Percentiles rank a stretch among this genome's conserved stretches.
phyloP scores from a whole-genome alignment of 805 yeast genomes.

The Candida rishiriensis region DNA sequence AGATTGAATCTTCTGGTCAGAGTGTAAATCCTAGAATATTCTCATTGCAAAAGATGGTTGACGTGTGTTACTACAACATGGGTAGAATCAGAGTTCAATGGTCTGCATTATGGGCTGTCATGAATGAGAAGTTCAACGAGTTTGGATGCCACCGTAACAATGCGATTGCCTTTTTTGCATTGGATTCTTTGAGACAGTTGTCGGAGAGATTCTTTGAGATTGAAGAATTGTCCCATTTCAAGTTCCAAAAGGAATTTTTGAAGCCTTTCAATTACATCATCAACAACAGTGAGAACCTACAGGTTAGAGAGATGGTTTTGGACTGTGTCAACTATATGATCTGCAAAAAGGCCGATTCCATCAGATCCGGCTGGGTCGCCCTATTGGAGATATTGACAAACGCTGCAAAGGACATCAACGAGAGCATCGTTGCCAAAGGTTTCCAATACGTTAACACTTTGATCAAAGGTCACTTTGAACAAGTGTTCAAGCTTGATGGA shows the following conservation, averaged over 20 bases:
- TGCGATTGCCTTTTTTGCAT: slow-evolving; percentile 80
- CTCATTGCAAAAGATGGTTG: slow-evolving; percentile 92
- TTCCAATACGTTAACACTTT: slow-evolving; percentile 61
- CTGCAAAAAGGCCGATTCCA: slow-evolving; percentile 62
- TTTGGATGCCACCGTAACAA: slow-evolving; percentile 79
- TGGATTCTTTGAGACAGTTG: slow-evolving; percentile 90
- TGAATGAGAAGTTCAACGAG: slow-evolving; percentile 83
- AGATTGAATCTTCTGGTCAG: slow-evolving; percentile 81
- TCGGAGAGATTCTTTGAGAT: slow-evolving; percentile 88
- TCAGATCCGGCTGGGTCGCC: slow-evolving; percentile 93
- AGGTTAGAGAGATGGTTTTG: slow-evolving; percentile 82
- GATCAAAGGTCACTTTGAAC: slow-evolving; percentile 54
- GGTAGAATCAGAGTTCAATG: slow-evolving; percentile 93
- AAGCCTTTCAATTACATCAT: slow-evolving; percentile 84
- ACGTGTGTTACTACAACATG: slow-evolving; percentile 97
- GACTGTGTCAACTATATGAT: slow-evolving; percentile 89
- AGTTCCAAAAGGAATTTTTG: slow-evolving; percentile 90
- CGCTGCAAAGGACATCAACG: slow-evolving; percentile 61
- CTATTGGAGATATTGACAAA: slow-evolving; percentile 73
- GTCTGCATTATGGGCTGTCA: slow-evolving; percentile 91
- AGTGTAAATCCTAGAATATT: slow-evolving; percentile 84
- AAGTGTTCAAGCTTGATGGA: slow-evolving; percentile 67
- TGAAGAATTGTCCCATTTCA: slow-evolving; percentile 92
- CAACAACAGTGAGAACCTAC: slow-evolving; percentile 56
- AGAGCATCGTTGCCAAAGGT: slow-evolving; percentile 57